Evolutionary conservation across 306 rosid species (phyloP), one percentile per base, ranked within the genome.

Genomic region (Dalbergia cochinchinensis): DNA sequence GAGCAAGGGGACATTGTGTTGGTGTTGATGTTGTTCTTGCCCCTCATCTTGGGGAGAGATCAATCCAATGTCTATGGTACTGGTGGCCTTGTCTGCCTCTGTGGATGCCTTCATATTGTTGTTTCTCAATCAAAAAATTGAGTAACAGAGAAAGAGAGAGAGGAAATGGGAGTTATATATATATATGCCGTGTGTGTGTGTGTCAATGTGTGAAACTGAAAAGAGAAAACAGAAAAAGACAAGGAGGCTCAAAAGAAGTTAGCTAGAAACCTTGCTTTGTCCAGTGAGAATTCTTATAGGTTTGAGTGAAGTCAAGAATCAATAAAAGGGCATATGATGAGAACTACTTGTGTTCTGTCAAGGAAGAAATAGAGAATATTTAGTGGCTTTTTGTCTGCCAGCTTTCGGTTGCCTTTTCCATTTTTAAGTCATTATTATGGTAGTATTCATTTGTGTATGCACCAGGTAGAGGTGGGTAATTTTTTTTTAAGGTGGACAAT

Each of bases 1-100:
- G 22, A 91, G 93, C 26, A 91, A 67, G 31, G 93, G 93, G n/a
- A 62, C 54, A 39, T 72, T 79, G 31, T 74, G 64, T 39, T 65
- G 63, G 60, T 69, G 50, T 13, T 68, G 59, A 37, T 37, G 41
- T 0, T 37, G 41, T 37, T 26, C 31, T 3, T 54, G 60, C 5
- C 66, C 59, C 31, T 70, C 61, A 1, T 42, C 13, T 3, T 61
- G 14, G 12, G 5, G 11, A 11, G 15, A 13, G 83, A 62, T 58
- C 73, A 20, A 14, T 12, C 31, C 31, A 50, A 60, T 22, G 74
- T 78, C 80, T 14, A 48, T 57, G 44, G 71, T 6, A 26, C 31
- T 26, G 16, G 77, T 64, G 16, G 69, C 6, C 0, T 34, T 60
- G 69, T 80, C 33, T 65, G 67, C 55, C 41, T 77, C 39, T 51